Evolutionary conservation across 192 early-diverging fungal genomes (phyloP).

Genomic region (Funneliformis mosseae): DNA sequence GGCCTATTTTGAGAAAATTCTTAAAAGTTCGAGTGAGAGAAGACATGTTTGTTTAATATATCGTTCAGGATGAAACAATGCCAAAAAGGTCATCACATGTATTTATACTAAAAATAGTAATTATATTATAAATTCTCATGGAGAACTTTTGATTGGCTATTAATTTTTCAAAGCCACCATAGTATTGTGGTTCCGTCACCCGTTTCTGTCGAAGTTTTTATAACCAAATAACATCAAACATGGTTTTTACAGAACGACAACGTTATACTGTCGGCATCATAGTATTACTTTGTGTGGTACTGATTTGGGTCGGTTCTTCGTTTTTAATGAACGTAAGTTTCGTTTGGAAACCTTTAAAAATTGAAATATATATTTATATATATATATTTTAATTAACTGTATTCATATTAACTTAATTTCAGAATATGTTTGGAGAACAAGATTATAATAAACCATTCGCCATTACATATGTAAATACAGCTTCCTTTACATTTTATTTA

Average conservation of each 20-base stretch:
- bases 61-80: not conserved
- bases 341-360: slow-evolving; percentile 3
- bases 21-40: slow-evolving; percentile 58
- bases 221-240: not conserved
- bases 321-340: slow-evolving; percentile 71
- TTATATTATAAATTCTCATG: not conserved
- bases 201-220: not conserved
- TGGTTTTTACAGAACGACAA: not conserved
- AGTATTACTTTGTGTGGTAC: slow-evolving; percentile 67
- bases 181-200: not conserved
- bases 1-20: slow-evolving; percentile 57
- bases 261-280: slow-evolving; percentile 67
- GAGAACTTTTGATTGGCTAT: not conserved
- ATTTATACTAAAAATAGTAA: not conserved
- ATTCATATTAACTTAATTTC: not conserved
- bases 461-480: slow-evolving; percentile 78
- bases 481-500: slow-evolving; percentile 75
- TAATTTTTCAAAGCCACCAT: not conserved
- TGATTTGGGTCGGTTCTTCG: slow-evolving; percentile 79
- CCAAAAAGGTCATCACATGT: not conserved
- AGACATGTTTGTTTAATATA: not conserved
- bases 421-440: slow-evolving; percentile 71
- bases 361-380: not conserved
- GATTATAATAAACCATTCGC: slow-evolving; percentile 76
- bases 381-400: slow-evolving; percentile 2